Evolutionary conservation across 257 asterid species (phyloP).

Genomic region (Phtheirospermum japonicum): DNA sequence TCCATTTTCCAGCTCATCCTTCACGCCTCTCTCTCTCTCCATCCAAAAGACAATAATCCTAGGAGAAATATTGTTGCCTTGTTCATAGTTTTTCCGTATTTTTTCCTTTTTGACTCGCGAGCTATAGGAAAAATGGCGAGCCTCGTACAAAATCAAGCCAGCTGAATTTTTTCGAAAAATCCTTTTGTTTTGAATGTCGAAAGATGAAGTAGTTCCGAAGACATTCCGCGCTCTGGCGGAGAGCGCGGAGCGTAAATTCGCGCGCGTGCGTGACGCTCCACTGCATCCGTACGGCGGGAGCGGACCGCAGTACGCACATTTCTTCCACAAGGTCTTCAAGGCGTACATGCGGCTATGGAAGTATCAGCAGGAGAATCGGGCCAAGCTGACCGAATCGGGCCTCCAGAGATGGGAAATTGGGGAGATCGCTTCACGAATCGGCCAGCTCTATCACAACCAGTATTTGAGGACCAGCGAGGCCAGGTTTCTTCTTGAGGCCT

Average conservation of each 20-base stretch:
- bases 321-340: constrained; percentile 79
- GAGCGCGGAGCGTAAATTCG: constrained; percentile 84
- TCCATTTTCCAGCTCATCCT: constrained; percentile 38
- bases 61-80: neutral
- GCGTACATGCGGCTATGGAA: constrained; percentile 89
- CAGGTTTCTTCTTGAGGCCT: constrained; percentile 82
- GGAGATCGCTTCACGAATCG: constrained; percentile 97
- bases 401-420: constrained; percentile 97
- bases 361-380: constrained; percentile 87
- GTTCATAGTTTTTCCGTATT: neutral
- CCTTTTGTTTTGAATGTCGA: constrained; percentile 41
- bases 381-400: constrained; percentile 61
- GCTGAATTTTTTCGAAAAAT: constrained; percentile 12
- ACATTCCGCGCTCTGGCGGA: constrained; percentile 68
- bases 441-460: constrained; percentile 87
- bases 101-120: constrained; percentile 22
- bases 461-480: constrained; percentile 92
- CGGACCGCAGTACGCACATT: constrained; percentile 54
- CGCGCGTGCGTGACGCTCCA: constrained; percentile 92
- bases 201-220: constrained; percentile 46
- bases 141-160: constrained; percentile 24
- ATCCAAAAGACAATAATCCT: constrained; percentile 17
- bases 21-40: constrained; percentile 21
- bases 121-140: constrained; percentile 29
- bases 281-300: constrained; percentile 66